Base-by-base conservation (phyloP, 2,329 filamentous ascomycete species). In the Aureobasidium sp. region DNA sequence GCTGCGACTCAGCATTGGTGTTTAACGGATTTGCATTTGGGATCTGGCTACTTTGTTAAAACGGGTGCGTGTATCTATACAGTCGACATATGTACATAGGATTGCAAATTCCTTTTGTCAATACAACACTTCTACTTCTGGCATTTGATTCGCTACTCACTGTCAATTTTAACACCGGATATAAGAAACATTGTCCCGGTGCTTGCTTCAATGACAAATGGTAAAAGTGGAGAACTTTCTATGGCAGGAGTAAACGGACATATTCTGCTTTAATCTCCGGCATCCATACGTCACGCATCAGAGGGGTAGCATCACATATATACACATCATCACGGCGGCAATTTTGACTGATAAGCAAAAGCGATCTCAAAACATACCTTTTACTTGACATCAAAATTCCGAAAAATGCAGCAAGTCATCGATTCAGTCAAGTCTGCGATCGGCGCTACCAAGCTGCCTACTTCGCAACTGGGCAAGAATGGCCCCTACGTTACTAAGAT, bases 401-500 rank as follows among this genome's bases (percentile, higher is more conserved):
- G 2, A 22, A 57, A 38, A 4, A 58, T 60, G 44, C 54, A 60
- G 37, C 49, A 59, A 47, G 52, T 58, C 21, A 41, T 58, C 8
- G 51, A 60, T 45, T 49, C 60, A 40, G 38, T 57, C 22, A 56
- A 58, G 41, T 55, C 58, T 30, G 41, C 55, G 30, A 57, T 58
- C 35, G 56, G 58, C 38, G 41, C 34, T 44, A 59, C 59, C 54
- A 63, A 63, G 59, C 65, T 74, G 16, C 69, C 70, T 4, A 74
- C 70, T 25, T 71, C 70, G 54, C 70, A 70, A 34, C 68, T 82
- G 12, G 78, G 79, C 56, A 74, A 72, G 56, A 69, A 76, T 58
- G 78, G 78, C 14, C 76, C 76, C 0, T 60, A 71, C 17, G 74
- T 83, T 27, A 70, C 73, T 3, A 68, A 70, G 7, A 59, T 80